These are phyloP conservation scores for Blastosporella zonata DNA, from an alignment of 1,284 basidiomycete species.

Conservation along the genomic window DNA sequence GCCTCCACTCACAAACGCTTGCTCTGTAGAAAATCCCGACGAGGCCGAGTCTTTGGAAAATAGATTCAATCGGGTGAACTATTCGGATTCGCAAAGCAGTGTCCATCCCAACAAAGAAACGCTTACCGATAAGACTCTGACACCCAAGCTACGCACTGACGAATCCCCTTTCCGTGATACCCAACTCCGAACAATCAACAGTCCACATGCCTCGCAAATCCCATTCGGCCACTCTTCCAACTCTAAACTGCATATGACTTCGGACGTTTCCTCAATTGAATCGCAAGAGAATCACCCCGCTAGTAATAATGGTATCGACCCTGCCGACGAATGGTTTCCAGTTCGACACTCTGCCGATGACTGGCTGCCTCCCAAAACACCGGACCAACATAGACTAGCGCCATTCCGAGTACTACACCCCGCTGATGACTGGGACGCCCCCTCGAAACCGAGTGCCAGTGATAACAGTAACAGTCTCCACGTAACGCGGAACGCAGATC, in stretches of 20 bases:
- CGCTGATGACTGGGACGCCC: not conserved
- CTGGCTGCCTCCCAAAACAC: constrained; percentile 8
- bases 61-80: not conserved
- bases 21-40: not conserved
- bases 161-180: constrained; percentile 16
- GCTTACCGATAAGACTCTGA: not conserved
- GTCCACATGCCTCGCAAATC: constrained; percentile 4
- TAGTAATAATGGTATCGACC: not conserved
- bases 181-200: constrained; percentile 14
- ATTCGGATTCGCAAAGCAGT: not conserved
- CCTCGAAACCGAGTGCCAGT: not conserved
- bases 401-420: constrained; percentile 5
- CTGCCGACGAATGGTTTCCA: constrained; percentile 9
- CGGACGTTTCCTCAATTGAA: constrained; percentile 4
- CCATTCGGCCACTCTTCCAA: not conserved
- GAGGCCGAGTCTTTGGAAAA: constrained; percentile 2
- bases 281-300: constrained; percentile 10
- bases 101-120: not conserved
- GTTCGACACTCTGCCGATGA: constrained; percentile 11
- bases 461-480: constrained; percentile 3
- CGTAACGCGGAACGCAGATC: constrained; percentile 2
- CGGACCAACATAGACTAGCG: constrained; percentile 1
- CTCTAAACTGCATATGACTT: constrained; percentile 10
- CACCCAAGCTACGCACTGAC: constrained; percentile 5
- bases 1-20: not conserved